Base-by-base conservation (phyloP, 2,329 filamentous ascomycete genomes). In the Beauveria asiatica region DNA sequence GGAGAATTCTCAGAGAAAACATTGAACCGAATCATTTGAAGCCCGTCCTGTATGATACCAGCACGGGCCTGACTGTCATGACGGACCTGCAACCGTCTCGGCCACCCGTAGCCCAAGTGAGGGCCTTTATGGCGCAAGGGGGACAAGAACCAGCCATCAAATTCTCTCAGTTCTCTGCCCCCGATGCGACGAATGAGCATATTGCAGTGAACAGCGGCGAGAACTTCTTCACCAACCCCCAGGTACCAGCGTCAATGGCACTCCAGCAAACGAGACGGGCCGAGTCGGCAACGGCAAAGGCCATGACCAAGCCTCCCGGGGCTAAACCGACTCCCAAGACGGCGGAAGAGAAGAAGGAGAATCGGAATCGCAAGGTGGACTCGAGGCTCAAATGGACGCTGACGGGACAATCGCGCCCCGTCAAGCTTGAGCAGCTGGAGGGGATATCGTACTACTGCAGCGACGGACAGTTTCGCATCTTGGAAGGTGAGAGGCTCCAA, bases 261-360 rank as follows among this genome's bases (percentile, higher is more conserved):
- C 19, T 41, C 16, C 49, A 53, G 21, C 57, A 60, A 27, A 44
- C 42, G 42, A 48, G 41, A 49, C 13, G 39, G 33, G 30, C 21
- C 5, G 49, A 48, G 16, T 41, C 50, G 27, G 49, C 21, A 17
- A 50, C 42, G 23, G 5, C 45, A 7, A 49, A 21, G 17, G n/a
- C 49, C n/a, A 21, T 11, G 13, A 5, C 21, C 30, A 54, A 27
- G 30, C n/a, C 30, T 1, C 44, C 41, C 48, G 54, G 44, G 21
- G 17, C 41, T 10, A 48, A 23, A 44, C 23, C 13, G 30, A 7
- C 44, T 17, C 49, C 50, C 9, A 60, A 48, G 57, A 60, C 49
- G 4, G 57, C 57, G n/a, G 50, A 53, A 23, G 41, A 60, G 16
- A 60, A 54, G 57, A 60, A 54, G 25, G 42, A 39, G 21, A 49